Conservation (phyloP, 2,329 filamentous ascomycete species). For the Lachnellula suecica region DNA sequence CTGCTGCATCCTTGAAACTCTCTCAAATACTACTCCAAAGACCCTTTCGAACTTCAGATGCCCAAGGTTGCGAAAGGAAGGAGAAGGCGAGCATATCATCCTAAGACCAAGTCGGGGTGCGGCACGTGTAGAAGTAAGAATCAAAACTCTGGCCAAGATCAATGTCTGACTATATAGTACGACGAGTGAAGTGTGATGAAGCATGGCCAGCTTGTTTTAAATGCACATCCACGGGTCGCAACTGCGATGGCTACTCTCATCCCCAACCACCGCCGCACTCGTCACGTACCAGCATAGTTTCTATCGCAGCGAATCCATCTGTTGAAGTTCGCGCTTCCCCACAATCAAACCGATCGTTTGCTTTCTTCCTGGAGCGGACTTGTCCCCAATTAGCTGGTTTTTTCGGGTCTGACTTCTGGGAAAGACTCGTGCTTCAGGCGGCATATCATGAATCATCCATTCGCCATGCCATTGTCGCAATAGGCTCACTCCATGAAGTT, state of each 20-base stretch:
- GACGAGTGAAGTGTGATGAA: conserved; percentile 14
- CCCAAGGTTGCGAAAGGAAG: conserved; percentile 9
- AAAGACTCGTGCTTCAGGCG: conserved; percentile 57
- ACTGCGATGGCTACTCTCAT: conserved; percentile 39
- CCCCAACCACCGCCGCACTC: conserved; percentile 6
- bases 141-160: not conserved
- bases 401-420: conserved; percentile 65
- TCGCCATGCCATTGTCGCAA: conserved; percentile 22
- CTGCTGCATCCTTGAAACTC: not conserved
- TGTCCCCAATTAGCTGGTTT: conserved; percentile 61
- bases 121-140: conserved; percentile 7
- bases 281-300: conserved; percentile 7
- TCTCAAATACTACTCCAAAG: not conserved
- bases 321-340: conserved; percentile 10
- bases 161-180: conserved; percentile 6
- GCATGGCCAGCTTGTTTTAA: conserved; percentile 4
- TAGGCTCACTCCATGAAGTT: conserved; percentile 23
- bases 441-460: conserved; percentile 45
- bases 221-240: conserved; percentile 20
- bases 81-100: conserved; percentile 8
- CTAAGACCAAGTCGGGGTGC: conserved; percentile 7
- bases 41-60: not conserved
- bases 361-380: conserved; percentile 42
- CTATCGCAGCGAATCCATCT: conserved; percentile 3
- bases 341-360: conserved; percentile 10